These are phyloP conservation scores for Phaffomyces opuntiae DNA, from an alignment of 805 yeast species.

Conservation along the genomic window DNA sequence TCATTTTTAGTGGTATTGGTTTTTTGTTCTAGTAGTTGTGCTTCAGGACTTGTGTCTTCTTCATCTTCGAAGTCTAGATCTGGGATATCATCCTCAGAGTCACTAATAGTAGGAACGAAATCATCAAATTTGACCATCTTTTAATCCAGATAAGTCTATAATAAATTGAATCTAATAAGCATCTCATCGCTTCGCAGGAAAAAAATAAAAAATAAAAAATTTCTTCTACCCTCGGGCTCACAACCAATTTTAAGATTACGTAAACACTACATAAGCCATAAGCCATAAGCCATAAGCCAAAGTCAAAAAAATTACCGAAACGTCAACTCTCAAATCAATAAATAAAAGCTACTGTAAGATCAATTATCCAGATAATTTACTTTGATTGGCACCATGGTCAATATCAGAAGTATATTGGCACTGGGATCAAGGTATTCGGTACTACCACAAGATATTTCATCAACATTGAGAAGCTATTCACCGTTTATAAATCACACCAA, in stretches of 20 bases:
- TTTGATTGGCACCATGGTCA: conserved; percentile 1
- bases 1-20: neutral
- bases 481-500: conserved; percentile 1
- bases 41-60: conserved; percentile 27
- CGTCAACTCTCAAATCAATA: too few relatives aligned
- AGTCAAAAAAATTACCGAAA: neutral
- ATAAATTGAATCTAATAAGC: too few relatives aligned
- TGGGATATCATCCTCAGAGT: conserved; percentile 65
- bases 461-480: neutral
- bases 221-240: neutral
- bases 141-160: too few relatives aligned
- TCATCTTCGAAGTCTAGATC: conserved; percentile 34
- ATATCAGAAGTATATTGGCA: conserved; percentile 2
- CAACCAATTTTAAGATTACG: neutral
- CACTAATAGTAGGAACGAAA: conserved; percentile 68
- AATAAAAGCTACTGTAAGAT: too few relatives aligned
- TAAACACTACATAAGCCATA: too few relatives aligned
- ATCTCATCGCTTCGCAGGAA: conserved; percentile 6
- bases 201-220: neutral
- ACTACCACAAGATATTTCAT: neutral
- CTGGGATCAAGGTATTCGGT: conserved; percentile 3
- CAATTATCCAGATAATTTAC: neutral
- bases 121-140: conserved; percentile 36
- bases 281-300: too few relatives aligned
- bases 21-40: conserved; percentile 4